Evolutionary conservation across 208 protist species (phyloP).

Genomic region (Entamoeba moshkovskii): DNA sequence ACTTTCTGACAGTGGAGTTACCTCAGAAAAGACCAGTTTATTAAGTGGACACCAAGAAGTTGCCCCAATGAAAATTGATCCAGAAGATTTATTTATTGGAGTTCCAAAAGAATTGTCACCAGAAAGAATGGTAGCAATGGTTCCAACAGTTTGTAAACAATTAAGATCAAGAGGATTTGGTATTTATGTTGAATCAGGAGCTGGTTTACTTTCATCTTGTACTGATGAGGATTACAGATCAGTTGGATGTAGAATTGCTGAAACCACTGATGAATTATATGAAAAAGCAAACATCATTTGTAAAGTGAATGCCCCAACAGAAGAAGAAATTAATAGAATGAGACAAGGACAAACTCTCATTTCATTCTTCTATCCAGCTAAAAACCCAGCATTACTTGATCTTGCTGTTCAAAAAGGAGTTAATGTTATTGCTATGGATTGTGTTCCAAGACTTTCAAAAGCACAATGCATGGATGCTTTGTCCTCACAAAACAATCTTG

Average conservation of each 20-base stretch:
- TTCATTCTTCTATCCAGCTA: conserved; percentile 19
- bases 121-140: conserved; percentile 22
- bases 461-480: conserved; percentile 32
- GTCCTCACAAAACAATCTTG: conserved; percentile 24
- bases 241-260: conserved; percentile 19
- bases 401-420: not conserved
- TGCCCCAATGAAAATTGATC: conserved; percentile 15
- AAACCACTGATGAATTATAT: not conserved
- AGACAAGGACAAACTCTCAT: conserved; percentile 10
- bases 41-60: not conserved
- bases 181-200: conserved; percentile 15
- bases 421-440: conserved; percentile 27
- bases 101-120: conserved; percentile 22
- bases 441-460: conserved; percentile 21
- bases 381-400: conserved; percentile 16
- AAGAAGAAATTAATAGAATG: conserved; percentile 15
- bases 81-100: conserved; percentile 23
- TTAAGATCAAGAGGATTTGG: conserved; percentile 25
- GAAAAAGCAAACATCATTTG: conserved; percentile 24
- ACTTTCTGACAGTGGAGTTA: not conserved
- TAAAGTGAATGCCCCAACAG: conserved; percentile 21
- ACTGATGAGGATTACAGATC: conserved; percentile 17
- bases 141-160: conserved; percentile 8
- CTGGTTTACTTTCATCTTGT: conserved; percentile 17
- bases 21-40: not conserved